Conservation (phyloP, 2,329 filamentous ascomycete species). For the Dactylellina parvicollis region DNA sequence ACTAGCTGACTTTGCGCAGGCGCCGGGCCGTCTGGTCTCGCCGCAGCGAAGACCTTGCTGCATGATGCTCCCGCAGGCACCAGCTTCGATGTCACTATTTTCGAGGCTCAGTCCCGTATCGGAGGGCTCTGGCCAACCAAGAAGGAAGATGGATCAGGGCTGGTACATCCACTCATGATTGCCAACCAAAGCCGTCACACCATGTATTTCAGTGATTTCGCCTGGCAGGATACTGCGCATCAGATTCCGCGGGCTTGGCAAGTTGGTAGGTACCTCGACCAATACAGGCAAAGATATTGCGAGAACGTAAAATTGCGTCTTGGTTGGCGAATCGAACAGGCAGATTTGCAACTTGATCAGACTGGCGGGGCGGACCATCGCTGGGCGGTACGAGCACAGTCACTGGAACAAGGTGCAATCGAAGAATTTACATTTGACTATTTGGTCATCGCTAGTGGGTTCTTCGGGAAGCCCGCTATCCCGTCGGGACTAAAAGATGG, state of each 20-base stretch:
- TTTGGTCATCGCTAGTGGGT: slow-evolving; percentile 77
- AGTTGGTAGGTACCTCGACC: slow-evolving; percentile 76
- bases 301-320: slow-evolving; percentile 65
- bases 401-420: slow-evolving; percentile 60
- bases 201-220: slow-evolving; percentile 75
- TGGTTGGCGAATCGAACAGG: slow-evolving; percentile 64
- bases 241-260: slow-evolving; percentile 81
- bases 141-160: slow-evolving; percentile 65
- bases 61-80: slow-evolving; percentile 67
- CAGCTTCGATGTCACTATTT: slow-evolving; percentile 74
- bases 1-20: slow-evolving; percentile 63
- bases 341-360: slow-evolving; percentile 59
- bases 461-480: slow-evolving; percentile 73
- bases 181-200: slow-evolving; percentile 82
- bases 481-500: slow-evolving; percentile 63
- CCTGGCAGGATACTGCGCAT: slow-evolving; percentile 72
- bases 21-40: slow-evolving; percentile 74
- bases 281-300: slow-evolving; percentile 71
- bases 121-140: slow-evolving; percentile 80
- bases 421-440: slow-evolving; percentile 72
- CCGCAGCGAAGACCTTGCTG: slow-evolving; percentile 77
- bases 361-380: slow-evolving; percentile 56
- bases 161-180: slow-evolving; percentile 74
- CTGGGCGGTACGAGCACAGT: slow-evolving; percentile 63
- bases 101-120: slow-evolving; percentile 72